Percentiles rank a stretch among this genome's conserved stretches.
Conservation (phyloP, 2,329 filamentous ascomycete genomes). For the Albophoma yamanashiensis region DNA sequence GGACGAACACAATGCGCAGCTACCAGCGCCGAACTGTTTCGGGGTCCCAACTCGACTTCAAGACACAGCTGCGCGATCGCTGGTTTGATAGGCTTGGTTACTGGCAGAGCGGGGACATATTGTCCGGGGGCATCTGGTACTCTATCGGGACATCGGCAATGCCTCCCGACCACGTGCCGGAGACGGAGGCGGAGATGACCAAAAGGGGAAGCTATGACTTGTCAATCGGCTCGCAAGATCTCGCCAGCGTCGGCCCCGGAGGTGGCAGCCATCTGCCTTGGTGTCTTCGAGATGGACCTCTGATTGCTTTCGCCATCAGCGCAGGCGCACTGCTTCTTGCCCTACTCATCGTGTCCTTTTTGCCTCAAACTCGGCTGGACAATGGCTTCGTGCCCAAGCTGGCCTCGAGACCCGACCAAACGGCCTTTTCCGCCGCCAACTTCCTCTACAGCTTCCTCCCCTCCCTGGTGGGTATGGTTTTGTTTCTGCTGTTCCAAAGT, state of each 20-base stretch:
- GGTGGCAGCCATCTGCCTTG: constrained; percentile 61
- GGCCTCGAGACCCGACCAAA: constrained; percentile 43
- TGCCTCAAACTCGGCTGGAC: constrained; percentile 53
- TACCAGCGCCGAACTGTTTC: constrained; percentile 59
- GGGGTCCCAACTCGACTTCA: constrained; percentile 38
- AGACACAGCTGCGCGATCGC: constrained; percentile 39
- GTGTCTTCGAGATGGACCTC: constrained; percentile 56
- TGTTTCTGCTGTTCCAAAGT: constrained; percentile 57
- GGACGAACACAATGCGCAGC: constrained; percentile 66
- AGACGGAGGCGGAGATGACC: constrained; percentile 11
- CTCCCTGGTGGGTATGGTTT: constrained; percentile 52
- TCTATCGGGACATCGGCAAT: constrained; percentile 49
- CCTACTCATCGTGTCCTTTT: constrained; percentile 69
- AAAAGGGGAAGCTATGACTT: constrained; percentile 19
- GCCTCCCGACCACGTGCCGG: constrained; percentile 11
- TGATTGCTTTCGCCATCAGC: constrained; percentile 56
- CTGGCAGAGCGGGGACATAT: constrained; percentile 61
- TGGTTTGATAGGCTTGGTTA: constrained; percentile 70
- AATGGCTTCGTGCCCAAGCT: constrained; percentile 64
- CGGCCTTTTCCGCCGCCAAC: constrained; percentile 74
- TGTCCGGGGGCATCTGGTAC: constrained; percentile 62
- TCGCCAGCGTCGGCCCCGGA: constrained; percentile 14
- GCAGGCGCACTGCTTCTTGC: constrained; percentile 53
- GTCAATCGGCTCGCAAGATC: constrained; percentile 19
- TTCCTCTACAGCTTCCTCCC: constrained; percentile 78